These are phyloP conservation scores for Arxiozyma slooffiae DNA, from an alignment of 1,139 yeast genomes.

Conservation along the genomic window DNA sequence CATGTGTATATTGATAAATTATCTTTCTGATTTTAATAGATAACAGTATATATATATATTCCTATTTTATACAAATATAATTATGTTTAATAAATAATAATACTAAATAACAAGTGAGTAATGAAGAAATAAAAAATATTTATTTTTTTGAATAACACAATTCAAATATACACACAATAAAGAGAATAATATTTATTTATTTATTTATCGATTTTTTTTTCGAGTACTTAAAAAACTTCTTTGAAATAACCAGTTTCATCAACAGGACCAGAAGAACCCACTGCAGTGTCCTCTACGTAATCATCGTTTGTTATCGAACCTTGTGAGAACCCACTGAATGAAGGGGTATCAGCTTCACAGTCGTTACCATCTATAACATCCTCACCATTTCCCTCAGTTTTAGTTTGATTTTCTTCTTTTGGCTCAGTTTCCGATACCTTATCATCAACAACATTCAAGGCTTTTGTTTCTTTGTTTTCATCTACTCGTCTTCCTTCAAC, in stretches of 20 bases:
- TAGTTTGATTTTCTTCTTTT: background rate
- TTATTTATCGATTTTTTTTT: background rate
- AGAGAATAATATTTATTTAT: background rate
- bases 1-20: no score
- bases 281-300: constrained; percentile 6
- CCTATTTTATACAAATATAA: no score
- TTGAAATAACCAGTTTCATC: constrained; percentile 21
- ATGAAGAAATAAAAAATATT: no score
- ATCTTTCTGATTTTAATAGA: background rate
- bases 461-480: background rate
- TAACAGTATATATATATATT: no score
- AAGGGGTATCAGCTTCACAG: constrained; percentile 5
- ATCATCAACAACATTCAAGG: background rate
- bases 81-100: no score
- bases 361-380: background rate
- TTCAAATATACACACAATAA: background rate
- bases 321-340: constrained; percentile 25
- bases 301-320: constrained; percentile 13
- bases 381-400: background rate
- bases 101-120: background rate
- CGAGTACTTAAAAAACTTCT: constrained; percentile 20
- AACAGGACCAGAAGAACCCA: background rate
- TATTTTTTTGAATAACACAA: background rate
- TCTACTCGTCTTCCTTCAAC: background rate
- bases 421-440: background rate